Conservation (phyloP, 2,329 filamentous ascomycete genomes). For the Conoideocrella luteorostrata region DNA sequence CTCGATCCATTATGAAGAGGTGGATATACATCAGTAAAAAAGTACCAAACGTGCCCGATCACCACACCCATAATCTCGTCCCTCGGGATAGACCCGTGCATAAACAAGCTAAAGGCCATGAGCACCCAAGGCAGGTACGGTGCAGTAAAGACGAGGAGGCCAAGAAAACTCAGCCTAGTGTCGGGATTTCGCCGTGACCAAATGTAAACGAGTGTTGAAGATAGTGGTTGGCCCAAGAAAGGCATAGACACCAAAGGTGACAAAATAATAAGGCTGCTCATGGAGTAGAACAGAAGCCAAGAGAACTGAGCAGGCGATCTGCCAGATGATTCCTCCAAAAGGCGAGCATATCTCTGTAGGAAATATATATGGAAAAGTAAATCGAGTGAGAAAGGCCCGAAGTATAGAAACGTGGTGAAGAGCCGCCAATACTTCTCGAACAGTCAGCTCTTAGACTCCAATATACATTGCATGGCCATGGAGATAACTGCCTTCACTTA, state of each 20-base stretch:
- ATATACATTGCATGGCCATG: slow-evolving; percentile 1
- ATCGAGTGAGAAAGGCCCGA: slow-evolving; percentile 88
- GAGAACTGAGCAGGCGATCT: slow-evolving; percentile 89
- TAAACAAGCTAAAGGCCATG: slow-evolving; percentile 84
- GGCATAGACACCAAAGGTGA: slow-evolving; percentile 86
- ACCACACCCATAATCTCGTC: slow-evolving; percentile 94
- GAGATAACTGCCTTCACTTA: slow-evolving; percentile 33
- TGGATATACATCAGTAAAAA: slow-evolving; percentile 95
- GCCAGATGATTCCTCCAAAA: slow-evolving; percentile 91
- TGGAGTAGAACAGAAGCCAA: slow-evolving; percentile 86
- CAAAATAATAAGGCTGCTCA: slow-evolving; percentile 68
- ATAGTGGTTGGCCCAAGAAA: slow-evolving; percentile 89
- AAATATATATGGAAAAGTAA: slow-evolving; percentile 98
- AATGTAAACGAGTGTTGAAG: slow-evolving; percentile 92
- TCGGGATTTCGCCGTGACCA: slow-evolving; percentile 95
- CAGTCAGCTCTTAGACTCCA: slow-evolving; percentile 9
- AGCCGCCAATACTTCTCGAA: slow-evolving; percentile 83
- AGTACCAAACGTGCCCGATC: slow-evolving; percentile 96
- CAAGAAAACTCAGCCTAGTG: slow-evolving; percentile 81
- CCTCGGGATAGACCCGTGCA: slow-evolving; percentile 84
- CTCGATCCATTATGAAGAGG: slow-evolving; percentile 77
- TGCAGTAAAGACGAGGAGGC: slow-evolving; percentile 83
- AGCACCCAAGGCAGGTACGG: slow-evolving; percentile 95
- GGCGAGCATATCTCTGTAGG: slow-evolving; percentile 88
- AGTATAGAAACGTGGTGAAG: slow-evolving; percentile 95